phyloP scores from a whole-genome alignment of 2,329 filamentous ascomycete genomes.

The Teratosphaeria pseudoeucalypti region DNA sequence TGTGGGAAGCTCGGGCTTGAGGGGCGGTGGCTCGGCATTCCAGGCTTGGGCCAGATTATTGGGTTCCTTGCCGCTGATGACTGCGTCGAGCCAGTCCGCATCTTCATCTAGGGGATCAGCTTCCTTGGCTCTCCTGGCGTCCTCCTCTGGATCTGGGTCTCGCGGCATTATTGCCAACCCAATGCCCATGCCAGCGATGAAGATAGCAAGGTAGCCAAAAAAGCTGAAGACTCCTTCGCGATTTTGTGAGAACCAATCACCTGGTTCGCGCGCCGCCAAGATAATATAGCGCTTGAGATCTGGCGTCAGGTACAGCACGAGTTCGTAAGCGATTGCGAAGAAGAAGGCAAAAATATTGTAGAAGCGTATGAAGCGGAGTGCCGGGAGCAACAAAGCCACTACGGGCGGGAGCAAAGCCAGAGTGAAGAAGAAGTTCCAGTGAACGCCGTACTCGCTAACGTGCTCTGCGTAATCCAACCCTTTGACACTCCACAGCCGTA shows the following conservation, averaged over 20 bases:
- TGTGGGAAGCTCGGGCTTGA: conserved; percentile 18
- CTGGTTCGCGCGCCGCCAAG: conserved; percentile 57
- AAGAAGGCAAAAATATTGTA: conserved; percentile 65
- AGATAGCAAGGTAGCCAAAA: conserved; percentile 86
- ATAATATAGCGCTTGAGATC: conserved; percentile 74
- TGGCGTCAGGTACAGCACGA: conserved; percentile 59
- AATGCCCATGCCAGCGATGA: conserved; percentile 75
- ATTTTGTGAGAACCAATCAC: conserved; percentile 73
- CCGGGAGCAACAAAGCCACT: conserved; percentile 68
- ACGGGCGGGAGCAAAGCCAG: conserved; percentile 81
- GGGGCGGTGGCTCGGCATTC: conserved; percentile 7
- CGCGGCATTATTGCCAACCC: conserved; percentile 70
- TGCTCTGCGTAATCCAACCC: conserved; percentile 93
- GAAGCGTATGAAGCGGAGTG: conserved; percentile 54
- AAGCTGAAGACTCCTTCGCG: conserved; percentile 95
- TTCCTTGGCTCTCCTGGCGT: conserved; percentile 4
- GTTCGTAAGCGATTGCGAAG: conserved; percentile 60
- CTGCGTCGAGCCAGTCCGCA: conserved; percentile 25
- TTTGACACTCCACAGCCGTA: conserved; percentile 82
- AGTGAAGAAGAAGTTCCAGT: conserved; percentile 99
- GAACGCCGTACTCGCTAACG: conserved; percentile 92
- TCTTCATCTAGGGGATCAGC: conserved; percentile 23
- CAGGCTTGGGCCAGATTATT: conserved; percentile 2
- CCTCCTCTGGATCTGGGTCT: conserved; percentile 16
- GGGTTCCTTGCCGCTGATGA: conserved; percentile 4